Evolutionary conservation across 768 basidiomycete species (phyloP).

Genomic region (Lactifluus rugatus): DNA sequence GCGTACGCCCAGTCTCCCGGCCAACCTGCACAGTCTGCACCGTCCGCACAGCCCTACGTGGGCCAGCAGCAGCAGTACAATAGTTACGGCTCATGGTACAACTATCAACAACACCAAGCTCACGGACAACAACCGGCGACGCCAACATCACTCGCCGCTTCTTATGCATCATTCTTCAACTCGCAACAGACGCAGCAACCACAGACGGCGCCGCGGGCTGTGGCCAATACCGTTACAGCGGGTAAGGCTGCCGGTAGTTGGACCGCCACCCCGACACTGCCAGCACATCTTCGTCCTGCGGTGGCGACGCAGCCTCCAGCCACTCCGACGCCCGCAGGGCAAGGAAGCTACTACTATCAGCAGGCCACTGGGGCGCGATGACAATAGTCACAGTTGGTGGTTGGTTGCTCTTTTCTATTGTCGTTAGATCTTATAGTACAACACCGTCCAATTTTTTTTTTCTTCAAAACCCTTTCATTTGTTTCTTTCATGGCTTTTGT

Average conservation of each 20-base stretch:
- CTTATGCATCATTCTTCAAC: constrained; percentile 37
- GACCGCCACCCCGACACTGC: constrained; percentile 30
- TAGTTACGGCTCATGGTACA: constrained; percentile 35
- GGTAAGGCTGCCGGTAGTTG: constrained; percentile 21
- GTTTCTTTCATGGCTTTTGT: not conserved
- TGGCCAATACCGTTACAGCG: constrained; percentile 44
- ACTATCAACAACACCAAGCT: constrained; percentile 30
- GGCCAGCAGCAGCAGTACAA: constrained; percentile 33
- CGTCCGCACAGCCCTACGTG: constrained; percentile 31
- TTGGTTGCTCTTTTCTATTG: not conserved
- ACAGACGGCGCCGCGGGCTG: constrained; percentile 31
- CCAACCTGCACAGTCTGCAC: constrained; percentile 22
- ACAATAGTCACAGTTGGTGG: not conserved
- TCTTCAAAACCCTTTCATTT: not conserved
- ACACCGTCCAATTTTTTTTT: not conserved
- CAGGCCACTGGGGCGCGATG: constrained; percentile 19
- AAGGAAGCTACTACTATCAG: constrained; percentile 22
- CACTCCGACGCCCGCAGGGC: constrained; percentile 21
- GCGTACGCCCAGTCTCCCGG: constrained; percentile 25
- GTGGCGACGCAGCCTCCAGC: constrained; percentile 17
- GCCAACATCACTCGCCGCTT: constrained; percentile 24
- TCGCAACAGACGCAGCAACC: constrained; percentile 23
- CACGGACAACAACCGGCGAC: constrained; percentile 33
- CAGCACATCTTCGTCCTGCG: constrained; percentile 31
- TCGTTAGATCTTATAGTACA: constrained; percentile 13